Base-by-base conservation (phyloP, 257 asterid genomes). In the Sherardia arvensis region DNA sequence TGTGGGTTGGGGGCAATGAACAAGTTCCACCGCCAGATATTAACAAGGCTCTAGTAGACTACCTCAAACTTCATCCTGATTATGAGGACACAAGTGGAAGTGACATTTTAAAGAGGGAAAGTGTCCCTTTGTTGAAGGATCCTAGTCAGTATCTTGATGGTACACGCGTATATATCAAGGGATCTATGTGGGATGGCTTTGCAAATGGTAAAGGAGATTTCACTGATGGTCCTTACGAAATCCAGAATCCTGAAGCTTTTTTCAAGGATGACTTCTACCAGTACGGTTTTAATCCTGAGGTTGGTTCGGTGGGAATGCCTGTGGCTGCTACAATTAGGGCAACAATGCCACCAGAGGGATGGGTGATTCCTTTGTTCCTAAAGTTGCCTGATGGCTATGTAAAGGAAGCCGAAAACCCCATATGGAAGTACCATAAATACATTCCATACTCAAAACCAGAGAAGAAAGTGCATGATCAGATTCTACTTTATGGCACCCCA, bases 1-100 rank as follows among this genome's bases (percentile, higher is more conserved):
- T 92, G 60, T 92, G 97, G 99, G 99, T 92, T 57, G 99, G 99
- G 66, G 99, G 97, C 53, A 92, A 92, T 30, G 99, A 92, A 81
- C 99, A 92, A 87, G 85, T 85, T 58, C 99, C 99, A 14, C 99
- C 99, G 23, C 66, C 75, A 4, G 97, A 92, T 74, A 85, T 92
- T 74, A 89, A 92, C 51, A 21, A 59, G 69, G 91, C 99, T 62
- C 67, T 92, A 76, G 72, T 80, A 75, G 78, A 72, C 23, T 86
- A 87, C 66, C 80, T 92, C 30, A 75, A 81, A 63, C 97, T 92
- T 69, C 96, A 89, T 63, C 99, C 95, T 15, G 54, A 73, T 73
- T 85, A 78, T 43, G 69, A 32, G 69, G 79, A 61, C 62, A 64
- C 45, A 23, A 63, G 64, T 18, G 69, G 61, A 38, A 30, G n/a